These are phyloP conservation scores for Bryum argenteum DNA, from an alignment of 225 moss, liverwort and hornwort species.

Conservation along the genomic window DNA sequence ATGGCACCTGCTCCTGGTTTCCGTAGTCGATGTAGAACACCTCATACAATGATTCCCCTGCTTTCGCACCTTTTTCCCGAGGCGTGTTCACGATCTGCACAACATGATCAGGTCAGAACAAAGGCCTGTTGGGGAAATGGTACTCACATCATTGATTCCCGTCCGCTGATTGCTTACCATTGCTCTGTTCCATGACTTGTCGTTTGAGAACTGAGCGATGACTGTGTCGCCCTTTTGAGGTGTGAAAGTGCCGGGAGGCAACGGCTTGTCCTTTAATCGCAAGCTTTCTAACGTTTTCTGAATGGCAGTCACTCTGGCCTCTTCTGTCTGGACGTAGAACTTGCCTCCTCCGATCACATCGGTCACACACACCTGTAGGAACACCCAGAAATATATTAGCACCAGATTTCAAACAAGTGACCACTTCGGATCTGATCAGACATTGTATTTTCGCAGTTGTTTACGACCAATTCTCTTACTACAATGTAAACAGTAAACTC, in stretches of 20 bases:
- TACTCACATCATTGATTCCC: too few species aligned
- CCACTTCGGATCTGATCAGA: too few species aligned
- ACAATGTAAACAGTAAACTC: too few species aligned
- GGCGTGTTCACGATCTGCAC: conserved; percentile 78
- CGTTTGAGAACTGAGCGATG: conserved; percentile 79
- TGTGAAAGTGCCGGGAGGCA: conserved; percentile 63
- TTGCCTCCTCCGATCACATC: conserved; percentile 92
- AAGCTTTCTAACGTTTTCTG: conserved; percentile 75
- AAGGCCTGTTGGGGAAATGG: too few species aligned
- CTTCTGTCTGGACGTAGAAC: conserved; percentile 85
- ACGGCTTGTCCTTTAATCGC: conserved; percentile 71
- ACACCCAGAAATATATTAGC: conserved; percentile 2
- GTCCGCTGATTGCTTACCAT: conserved; percentile 59
- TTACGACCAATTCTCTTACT: background rate
- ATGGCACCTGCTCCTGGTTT: conserved; percentile 74
- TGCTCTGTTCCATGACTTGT: conserved; percentile 91
- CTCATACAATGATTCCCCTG: conserved; percentile 76
- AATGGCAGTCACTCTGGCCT: conserved; percentile 54
- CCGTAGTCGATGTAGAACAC: conserved; percentile 96
- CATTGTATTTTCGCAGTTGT: too few species aligned
- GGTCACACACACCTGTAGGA: conserved; percentile 64
- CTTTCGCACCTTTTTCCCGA: conserved; percentile 35
- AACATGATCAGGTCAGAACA: background rate
- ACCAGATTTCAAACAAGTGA: background rate
- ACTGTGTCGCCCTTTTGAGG: conserved; percentile 89